These are phyloP conservation scores for Ophiocordyceps robertsii DNA, from an alignment of 2,329 filamentous ascomycete genomes.

Conservation along the genomic window DNA sequence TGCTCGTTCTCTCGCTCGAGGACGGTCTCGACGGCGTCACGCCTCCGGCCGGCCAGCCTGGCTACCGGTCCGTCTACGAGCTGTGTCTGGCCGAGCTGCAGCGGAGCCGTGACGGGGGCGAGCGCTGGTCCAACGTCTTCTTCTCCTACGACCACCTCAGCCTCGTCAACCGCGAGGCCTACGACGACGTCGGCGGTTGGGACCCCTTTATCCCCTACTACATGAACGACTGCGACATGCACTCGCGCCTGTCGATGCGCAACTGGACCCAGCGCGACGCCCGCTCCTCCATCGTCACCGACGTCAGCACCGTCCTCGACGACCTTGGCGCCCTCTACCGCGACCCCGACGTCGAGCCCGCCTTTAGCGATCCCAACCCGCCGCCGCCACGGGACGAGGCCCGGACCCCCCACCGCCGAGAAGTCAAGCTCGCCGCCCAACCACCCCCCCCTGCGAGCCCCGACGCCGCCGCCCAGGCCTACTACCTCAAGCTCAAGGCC, in stretches of 20 bases:
- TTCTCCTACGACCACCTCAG: conserved; percentile 46
- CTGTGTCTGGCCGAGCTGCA: conserved; percentile 22
- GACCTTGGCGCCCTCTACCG: conserved; percentile 32
- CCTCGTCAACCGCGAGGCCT: conserved; percentile 39
- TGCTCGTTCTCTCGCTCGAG: conserved; percentile 28
- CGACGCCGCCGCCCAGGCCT: conserved; percentile 2
- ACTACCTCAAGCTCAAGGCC: conserved; percentile 10
- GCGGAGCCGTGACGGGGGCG: conserved; percentile 14
- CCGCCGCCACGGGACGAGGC: conserved; percentile 11
- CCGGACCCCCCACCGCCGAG: neutral
- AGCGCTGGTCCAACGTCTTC: conserved; percentile 37
- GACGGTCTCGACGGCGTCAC: conserved; percentile 20
- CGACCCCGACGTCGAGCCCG: conserved; percentile 20
- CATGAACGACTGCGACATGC: conserved; percentile 43
- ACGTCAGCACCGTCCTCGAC: conserved; percentile 30
- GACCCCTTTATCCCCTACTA: conserved; percentile 46
- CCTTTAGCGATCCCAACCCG: conserved; percentile 24
- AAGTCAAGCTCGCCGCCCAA: neutral
- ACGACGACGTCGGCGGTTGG: conserved; percentile 38
- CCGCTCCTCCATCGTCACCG: conserved; percentile 28
- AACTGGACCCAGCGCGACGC: conserved; percentile 26
- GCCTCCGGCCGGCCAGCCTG: conserved; percentile 16
- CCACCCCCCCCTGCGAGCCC: neutral
- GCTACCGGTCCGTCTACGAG: conserved; percentile 27
- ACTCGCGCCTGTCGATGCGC: conserved; percentile 31